Percentiles rank a stretch among this genome's conserved stretches.
These are phyloP conservation scores for Heterobasidion occidentale DNA, from an alignment of 1,284 basidiomycete species.

Conservation along the genomic window DNA sequence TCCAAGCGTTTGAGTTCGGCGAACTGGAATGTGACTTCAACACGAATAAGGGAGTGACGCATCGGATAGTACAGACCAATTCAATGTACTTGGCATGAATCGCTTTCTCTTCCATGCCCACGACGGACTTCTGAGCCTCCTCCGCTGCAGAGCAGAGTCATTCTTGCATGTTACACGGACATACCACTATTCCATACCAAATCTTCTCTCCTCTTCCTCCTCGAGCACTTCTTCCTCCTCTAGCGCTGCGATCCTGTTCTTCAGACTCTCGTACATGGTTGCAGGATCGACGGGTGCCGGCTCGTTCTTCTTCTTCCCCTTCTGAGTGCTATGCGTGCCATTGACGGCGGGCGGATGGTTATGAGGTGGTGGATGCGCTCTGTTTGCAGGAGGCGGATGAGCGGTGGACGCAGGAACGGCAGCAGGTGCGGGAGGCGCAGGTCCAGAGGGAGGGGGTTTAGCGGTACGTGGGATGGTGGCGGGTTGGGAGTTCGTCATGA, in stretches of 20 bases:
- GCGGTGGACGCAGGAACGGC: conserved; percentile 21
- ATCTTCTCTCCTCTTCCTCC: conserved; percentile 73
- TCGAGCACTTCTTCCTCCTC: conserved; percentile 79
- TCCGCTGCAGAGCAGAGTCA: conserved; percentile 45
- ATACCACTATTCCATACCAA: conserved; percentile 39
- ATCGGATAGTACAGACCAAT: conserved; percentile 38
- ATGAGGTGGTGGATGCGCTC: conserved; percentile 8
- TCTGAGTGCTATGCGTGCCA: conserved; percentile 16
- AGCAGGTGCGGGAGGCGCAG: conserved; percentile 50
- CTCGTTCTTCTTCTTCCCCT: conserved; percentile 59
- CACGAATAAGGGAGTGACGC: not conserved
- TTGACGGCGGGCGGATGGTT: conserved; percentile 19
- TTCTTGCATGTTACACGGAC: conserved; percentile 1
- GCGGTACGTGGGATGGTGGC: conserved; percentile 6
- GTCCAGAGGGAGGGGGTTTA: conserved; percentile 44
- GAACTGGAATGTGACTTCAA: conserved; percentile 39
- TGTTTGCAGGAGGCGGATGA: conserved; percentile 13
- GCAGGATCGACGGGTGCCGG: conserved; percentile 63
- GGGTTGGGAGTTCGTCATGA: conserved; percentile 17
- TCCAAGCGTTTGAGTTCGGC: conserved; percentile 77
- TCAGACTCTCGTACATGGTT: conserved; percentile 78
- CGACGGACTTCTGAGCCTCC: conserved; percentile 75
- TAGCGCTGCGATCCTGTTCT: conserved; percentile 75
- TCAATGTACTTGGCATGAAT: conserved; percentile 81
- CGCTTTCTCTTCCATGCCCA: conserved; percentile 68